A percentile compares a stretch with the other conserved stretches of the same genome.
Conservation (phyloP, 257 asterid species). For the Gentiana straminea region DNA sequence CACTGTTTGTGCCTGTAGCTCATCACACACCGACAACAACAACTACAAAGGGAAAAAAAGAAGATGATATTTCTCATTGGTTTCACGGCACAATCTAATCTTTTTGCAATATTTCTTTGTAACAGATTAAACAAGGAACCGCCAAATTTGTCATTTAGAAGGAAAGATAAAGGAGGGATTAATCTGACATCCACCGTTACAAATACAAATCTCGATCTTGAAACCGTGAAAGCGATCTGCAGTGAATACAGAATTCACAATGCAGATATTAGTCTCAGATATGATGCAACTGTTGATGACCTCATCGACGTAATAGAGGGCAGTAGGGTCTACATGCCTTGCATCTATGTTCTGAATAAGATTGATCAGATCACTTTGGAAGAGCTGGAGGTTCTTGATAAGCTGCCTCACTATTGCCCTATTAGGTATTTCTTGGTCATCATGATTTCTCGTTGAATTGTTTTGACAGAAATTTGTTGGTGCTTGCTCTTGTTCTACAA, state of each 20-base stretch:
- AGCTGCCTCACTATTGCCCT: slow-evolving; percentile 97
- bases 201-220: slow-evolving; percentile 84
- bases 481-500: no score
- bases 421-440: slow-evolving; percentile 42
- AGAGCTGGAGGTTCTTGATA: slow-evolving; percentile 93
- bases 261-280: slow-evolving; percentile 81
- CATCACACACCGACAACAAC: no score
- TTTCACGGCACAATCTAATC: no score
- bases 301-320: slow-evolving; percentile 97
- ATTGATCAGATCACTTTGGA: slow-evolving; percentile 97
- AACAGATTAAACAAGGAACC: slow-evolving; percentile 95
- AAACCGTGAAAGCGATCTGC: slow-evolving; percentile 92
- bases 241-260: slow-evolving; percentile 93
- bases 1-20: no score
- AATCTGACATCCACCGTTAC: slow-evolving; percentile 79
- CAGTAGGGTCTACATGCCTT: slow-evolving; percentile 85
- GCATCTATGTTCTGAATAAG: slow-evolving; percentile 91
- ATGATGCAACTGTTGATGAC: slow-evolving; percentile 98
- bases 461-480: background rate
- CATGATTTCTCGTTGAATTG: background rate
- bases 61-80: no score
- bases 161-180: slow-evolving; percentile 93
- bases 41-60: no score
- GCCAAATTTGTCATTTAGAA: slow-evolving; percentile 81
- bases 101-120: no score